Evolutionary conservation across 306 rosid genomes (phyloP).

Genomic region (Quercus cerris): DNA sequence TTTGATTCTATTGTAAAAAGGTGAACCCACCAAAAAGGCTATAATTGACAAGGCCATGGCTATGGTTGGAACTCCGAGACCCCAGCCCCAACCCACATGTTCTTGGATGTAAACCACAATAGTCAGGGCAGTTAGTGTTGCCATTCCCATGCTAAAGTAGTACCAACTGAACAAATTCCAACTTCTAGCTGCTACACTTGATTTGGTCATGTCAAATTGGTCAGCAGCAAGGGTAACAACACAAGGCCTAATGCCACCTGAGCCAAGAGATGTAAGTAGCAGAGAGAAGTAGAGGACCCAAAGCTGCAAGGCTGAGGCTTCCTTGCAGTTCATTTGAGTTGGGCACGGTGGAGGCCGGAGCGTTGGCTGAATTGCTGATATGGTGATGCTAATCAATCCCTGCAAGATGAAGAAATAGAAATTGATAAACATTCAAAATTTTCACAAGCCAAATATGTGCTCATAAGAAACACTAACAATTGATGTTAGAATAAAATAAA

Average conservation of each 20-base stretch:
- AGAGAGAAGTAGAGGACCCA: constrained; percentile 52
- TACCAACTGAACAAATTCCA: constrained; percentile 86
- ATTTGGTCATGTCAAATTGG: constrained; percentile 68
- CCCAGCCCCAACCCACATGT: constrained; percentile 77
- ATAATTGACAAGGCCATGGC: constrained; percentile 65
- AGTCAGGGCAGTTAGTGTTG: constrained; percentile 66
- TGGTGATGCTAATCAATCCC: constrained; percentile 60
- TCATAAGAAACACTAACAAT: too few relatives aligned
- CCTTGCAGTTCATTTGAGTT: constrained; percentile 62
- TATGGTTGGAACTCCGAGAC: constrained; percentile 66
- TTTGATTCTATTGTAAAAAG: constrained; percentile 48
- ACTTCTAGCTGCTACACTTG: constrained; percentile 32
- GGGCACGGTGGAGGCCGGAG: constrained; percentile 67
- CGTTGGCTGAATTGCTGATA: constrained; percentile 58
- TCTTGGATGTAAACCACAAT: constrained; percentile 79
- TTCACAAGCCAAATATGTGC: too few relatives aligned
- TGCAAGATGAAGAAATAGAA: not conserved
- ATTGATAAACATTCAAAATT: too few relatives aligned
- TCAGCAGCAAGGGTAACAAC: constrained; percentile 81
- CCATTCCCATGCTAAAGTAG: constrained; percentile 63
- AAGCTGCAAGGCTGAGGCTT: constrained; percentile 51
- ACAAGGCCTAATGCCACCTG: constrained; percentile 77
- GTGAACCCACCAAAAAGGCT: constrained; percentile 58
- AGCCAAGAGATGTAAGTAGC: constrained; percentile 70
- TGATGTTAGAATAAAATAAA: too few relatives aligned